Evolutionary conservation across 208 protist species (phyloP).

Genomic region (Willaertia magna): DNA sequence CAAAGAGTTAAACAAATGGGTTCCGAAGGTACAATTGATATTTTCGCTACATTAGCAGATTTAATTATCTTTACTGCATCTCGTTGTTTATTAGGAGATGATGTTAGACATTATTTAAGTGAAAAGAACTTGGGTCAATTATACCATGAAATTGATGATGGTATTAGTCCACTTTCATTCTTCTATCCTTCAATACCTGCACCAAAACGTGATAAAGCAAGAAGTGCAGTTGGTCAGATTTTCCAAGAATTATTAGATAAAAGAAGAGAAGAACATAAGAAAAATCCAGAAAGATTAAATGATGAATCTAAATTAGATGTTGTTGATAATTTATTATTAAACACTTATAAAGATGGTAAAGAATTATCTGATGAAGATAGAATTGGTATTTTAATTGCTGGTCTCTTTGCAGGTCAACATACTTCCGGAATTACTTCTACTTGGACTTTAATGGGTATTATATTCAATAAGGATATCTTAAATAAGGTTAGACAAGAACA

Average conservation of each 20-base stretch:
- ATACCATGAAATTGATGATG: slow-evolving; percentile 34
- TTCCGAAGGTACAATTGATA: background rate
- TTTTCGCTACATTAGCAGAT: background rate
- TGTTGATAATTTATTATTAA: slow-evolving; percentile 57
- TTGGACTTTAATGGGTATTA: slow-evolving; percentile 69
- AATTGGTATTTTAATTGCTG: slow-evolving; percentile 70
- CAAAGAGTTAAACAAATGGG: background rate
- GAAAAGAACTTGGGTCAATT: slow-evolving; percentile 51
- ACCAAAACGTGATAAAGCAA: background rate
- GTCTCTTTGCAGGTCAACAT: slow-evolving; percentile 81
- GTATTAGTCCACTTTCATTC: slow-evolving; percentile 28
- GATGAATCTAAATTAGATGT: slow-evolving; percentile 40
- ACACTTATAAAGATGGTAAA: slow-evolving; percentile 64
- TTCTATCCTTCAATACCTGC: slow-evolving; percentile 28
- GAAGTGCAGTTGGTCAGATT: background rate
- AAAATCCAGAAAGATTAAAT: slow-evolving; percentile 32
- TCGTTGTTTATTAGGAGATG: slow-evolving; percentile 71
- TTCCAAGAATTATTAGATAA: slow-evolving; percentile 23
- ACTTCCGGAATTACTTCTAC: slow-evolving; percentile 69
- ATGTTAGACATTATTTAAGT: slow-evolving; percentile 61
- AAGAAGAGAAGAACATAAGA: slow-evolving; percentile 56
- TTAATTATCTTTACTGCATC: slow-evolving; percentile 77
- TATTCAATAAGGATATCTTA: slow-evolving; percentile 27
- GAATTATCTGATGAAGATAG: slow-evolving; percentile 68
- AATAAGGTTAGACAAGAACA: slow-evolving; percentile 10